Base-by-base conservation (phyloP, 495 filamentous ascomycete genomes). In the Podospora australis region DNA sequence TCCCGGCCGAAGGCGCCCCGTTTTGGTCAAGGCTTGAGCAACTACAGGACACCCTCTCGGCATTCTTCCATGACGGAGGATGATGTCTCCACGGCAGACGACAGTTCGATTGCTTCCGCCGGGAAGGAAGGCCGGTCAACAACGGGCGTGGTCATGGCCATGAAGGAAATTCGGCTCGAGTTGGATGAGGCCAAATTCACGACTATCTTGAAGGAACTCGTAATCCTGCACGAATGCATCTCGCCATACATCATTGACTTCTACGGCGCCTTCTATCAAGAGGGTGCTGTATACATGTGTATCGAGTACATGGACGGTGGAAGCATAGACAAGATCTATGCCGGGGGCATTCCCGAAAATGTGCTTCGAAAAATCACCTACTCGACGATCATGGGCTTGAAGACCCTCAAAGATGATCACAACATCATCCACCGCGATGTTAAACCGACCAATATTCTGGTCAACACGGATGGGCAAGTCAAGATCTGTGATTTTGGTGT, bases 401-500 rank as follows among this genome's bases (percentile, higher is more conserved):
- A 92, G 69, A 76, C 82, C 10, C 70, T 99, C 49, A 99, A 99
- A 61, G 92, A 99, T 50, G 91, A 96, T 44, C 94, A 99, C 70
- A 96, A 96, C 60, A 99, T 99, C 67, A 99, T 99, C 62, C 92
- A 99, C 60, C 83, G 92, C 46, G 92, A 99, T 62, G 94, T 99
- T 49, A 99, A 99, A 62, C 92, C 92, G 13, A 99, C 92, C 14
- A 99, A 99, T 55, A 96, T 99, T 45, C 73, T 99, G 23, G 80
- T 88, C 60, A 97, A 96, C 66, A 86, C 81, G 11, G 74, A 78
- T 39, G 92, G 92, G 2, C 90, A 97, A 59, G 74, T 97, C 66
- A 99, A 99, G 67, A 95, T 99, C 41, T 99, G 92, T 68, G 92
- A 99, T 67, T 99, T 99, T 61, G 92, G 92, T 57, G 92, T 99